Base-by-base conservation (phyloP, 352 stramenopile species). In the Phytopythium kandeliae region DNA sequence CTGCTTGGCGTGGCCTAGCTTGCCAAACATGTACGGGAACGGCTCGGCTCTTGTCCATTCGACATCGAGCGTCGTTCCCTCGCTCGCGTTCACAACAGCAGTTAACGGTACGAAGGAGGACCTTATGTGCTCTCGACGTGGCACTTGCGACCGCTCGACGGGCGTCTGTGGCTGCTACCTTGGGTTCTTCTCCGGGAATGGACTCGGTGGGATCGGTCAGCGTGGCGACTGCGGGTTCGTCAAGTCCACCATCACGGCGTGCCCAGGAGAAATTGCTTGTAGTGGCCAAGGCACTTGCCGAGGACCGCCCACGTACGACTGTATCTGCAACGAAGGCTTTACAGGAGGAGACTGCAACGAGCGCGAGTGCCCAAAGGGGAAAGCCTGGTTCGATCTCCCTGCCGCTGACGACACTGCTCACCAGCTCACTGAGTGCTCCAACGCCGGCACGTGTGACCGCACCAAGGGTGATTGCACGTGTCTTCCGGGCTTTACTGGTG, bases 201-300 rank as follows among this genome's bases (percentile, higher is more conserved):
- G 83, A 3, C 75, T 86, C 33, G 91, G 77, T 25, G 76, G 65
- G 21, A 85, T 89, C 34, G 90, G 92, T 3, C 75, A 78, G 56
- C 74, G 91, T 17, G 93, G 92, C 16, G 93, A 98, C 72, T 98
- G 95, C 57, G 95, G 93, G 6, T 92, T 79, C 57, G 77, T 89
- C 56, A 64, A 58, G 8, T 56, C 55, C 12, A 72, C 73, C 1
- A 71, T 92, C 47, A 88, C 76, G 30, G 66, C 62, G 22, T 91
- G 80, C 61, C 80, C 80, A 0, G 79, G 74, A 22, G 71, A 85
- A 44, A 84, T 89, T 45, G 76, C 80, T 2, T 92, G 80, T 44
- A 92, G 78, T 44, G 80, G 80, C 5, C 68, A 82, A 53, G 80
- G 80, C 37, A 86, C 76, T 15, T 92, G 80, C 50, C 74, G 71